Conservation (phyloP, 2,329 filamentous ascomycete species). For the Colletotrichum chlorophyti region DNA sequence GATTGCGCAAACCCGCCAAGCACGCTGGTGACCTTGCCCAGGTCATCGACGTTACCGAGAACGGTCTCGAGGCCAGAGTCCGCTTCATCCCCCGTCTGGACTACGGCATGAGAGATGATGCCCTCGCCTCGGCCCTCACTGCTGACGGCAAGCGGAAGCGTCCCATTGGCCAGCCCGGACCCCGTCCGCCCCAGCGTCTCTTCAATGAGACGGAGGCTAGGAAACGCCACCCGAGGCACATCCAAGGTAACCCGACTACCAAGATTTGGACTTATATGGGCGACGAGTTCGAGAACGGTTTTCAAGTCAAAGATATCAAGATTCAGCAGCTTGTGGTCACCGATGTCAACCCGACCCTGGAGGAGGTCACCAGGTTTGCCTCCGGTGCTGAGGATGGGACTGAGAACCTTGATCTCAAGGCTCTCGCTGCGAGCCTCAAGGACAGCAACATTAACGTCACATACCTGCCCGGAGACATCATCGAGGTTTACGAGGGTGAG, state of each 20-base stretch:
- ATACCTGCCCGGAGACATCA: slow-evolving; percentile 92
- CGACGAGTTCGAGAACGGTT: slow-evolving; percentile 91
- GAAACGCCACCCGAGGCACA: slow-evolving; percentile 76
- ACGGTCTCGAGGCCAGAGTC: slow-evolving; percentile 87
- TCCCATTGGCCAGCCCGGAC: slow-evolving; percentile 60
- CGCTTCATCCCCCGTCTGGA: slow-evolving; percentile 90
- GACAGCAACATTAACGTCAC: slow-evolving; percentile 81
- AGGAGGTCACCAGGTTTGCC: slow-evolving; percentile 95
- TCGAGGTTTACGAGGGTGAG: slow-evolving; percentile 95
- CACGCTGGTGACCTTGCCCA: slow-evolving; percentile 91
- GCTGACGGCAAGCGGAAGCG: slow-evolving; percentile 83
- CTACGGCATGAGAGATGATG: slow-evolving; percentile 87
- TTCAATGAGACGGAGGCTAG: slow-evolving; percentile 94
- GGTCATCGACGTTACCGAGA: slow-evolving; percentile 90
- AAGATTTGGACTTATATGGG: slow-evolving; percentile 86
- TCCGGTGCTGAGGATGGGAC: slow-evolving; percentile 89
- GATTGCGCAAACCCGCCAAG: slow-evolving; percentile 79
- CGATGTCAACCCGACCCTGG: slow-evolving; percentile 89
- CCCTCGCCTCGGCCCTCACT: slow-evolving; percentile 48
- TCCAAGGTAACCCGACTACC: slow-evolving; percentile 74
- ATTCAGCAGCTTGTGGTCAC: slow-evolving; percentile 85
- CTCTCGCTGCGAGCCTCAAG: slow-evolving; percentile 88
- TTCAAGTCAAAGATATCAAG: slow-evolving; percentile 92
- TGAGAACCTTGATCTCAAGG: slow-evolving; percentile 90
- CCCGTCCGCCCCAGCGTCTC: slow-evolving; percentile 83